These are phyloP conservation scores for Rosa lucieae DNA, from an alignment of 306 rosid genomes.

Conservation along the genomic window DNA sequence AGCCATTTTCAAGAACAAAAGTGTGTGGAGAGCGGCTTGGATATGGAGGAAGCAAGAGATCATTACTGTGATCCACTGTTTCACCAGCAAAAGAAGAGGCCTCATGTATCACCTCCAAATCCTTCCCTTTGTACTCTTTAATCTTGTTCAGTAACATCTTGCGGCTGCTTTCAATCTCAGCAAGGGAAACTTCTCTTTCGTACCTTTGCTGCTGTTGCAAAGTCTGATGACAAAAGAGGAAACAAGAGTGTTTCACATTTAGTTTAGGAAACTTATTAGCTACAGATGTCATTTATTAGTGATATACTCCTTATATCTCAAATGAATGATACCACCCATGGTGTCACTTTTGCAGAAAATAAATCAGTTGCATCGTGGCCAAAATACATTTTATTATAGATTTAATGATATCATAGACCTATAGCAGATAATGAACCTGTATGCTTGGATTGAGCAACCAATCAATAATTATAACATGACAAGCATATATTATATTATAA, in stretches of 20 bases:
- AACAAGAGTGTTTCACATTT: conserved; percentile 13
- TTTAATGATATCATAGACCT: not conserved
- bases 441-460: not conserved
- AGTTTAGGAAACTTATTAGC: conserved; percentile 1
- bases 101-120: conserved; percentile 78
- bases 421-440: not conserved
- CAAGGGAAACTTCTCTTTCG: conserved; percentile 80
- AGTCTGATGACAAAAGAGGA: conserved; percentile 43
- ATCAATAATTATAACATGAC: not conserved
- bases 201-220: conserved; percentile 74
- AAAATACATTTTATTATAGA: not conserved
- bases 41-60: conserved; percentile 90
- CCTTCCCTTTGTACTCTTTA: conserved; percentile 72
- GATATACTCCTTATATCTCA: not conserved
- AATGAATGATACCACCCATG: not conserved
- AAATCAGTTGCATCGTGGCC: not conserved
- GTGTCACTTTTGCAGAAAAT: not conserved
- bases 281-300: not conserved
- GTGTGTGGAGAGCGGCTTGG: conserved; percentile 62
- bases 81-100: conserved; percentile 91
- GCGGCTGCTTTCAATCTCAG: conserved; percentile 85
- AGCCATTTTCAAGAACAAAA: conserved; percentile 46
- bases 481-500: not conserved
- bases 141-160: conserved; percentile 73
- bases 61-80: conserved; percentile 73